Evolutionary conservation across 306 rosid species (phyloP).

Genomic region (Malus fusca): DNA sequence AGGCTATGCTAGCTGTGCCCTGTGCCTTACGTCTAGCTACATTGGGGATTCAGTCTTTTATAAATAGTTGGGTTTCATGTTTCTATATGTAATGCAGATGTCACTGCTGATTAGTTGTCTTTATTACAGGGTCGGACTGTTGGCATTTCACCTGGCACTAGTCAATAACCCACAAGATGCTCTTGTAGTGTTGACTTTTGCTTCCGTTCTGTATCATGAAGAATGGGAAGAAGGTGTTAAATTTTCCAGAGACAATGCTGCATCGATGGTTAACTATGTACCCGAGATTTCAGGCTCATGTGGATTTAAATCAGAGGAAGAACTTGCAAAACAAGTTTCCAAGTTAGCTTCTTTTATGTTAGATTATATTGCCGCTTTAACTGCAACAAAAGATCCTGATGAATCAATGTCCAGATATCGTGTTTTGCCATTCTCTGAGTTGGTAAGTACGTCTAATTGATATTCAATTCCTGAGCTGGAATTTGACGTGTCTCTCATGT

Average conservation of each 20-base stretch:
- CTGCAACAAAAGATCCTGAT: constrained; percentile 24
- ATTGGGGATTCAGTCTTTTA: background rate
- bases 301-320: constrained; percentile 39
- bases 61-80: background rate
- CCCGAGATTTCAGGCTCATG: constrained; percentile 59
- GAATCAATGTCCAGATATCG: constrained; percentile 39
- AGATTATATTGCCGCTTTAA: constrained; percentile 31
- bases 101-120: constrained; percentile 18
- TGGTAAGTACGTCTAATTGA: constrained; percentile 42
- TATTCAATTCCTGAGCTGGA: background rate
- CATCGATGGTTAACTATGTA: constrained; percentile 33
- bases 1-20: background rate
- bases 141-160: constrained; percentile 77
- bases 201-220: constrained; percentile 75
- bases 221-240: constrained; percentile 59
- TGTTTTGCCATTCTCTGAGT: constrained; percentile 24
- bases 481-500: background rate
- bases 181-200: constrained; percentile 51
- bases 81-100: background rate
- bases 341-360: constrained; percentile 52
- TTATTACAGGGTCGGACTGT: constrained; percentile 62
- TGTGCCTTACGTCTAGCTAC: background rate
- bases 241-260: constrained; percentile 53
- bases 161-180: constrained; percentile 65
- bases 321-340: constrained; percentile 54